Conservation (phyloP, 2,329 filamentous ascomycete species). For the Fusarium nodosum region DNA sequence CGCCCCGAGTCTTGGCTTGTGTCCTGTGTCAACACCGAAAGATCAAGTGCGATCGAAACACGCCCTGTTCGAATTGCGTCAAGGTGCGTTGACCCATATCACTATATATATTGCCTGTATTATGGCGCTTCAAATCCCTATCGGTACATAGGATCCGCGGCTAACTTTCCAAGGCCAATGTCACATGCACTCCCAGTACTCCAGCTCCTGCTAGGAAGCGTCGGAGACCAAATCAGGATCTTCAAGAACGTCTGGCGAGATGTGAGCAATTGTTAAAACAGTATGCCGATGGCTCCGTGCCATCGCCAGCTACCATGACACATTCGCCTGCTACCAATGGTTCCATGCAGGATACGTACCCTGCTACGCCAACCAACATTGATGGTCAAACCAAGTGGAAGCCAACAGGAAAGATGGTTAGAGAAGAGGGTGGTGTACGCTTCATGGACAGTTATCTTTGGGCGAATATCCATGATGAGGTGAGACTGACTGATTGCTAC, state of each 20-base stretch:
- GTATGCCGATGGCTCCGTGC: slow-evolving; percentile 61
- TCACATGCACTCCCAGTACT: slow-evolving; percentile 70
- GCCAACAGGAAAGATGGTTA: slow-evolving; percentile 66
- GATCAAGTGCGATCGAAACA: slow-evolving; percentile 72
- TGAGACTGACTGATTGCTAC: slow-evolving; percentile 51
- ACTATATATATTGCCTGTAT: neutral
- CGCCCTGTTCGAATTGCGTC: slow-evolving; percentile 71
- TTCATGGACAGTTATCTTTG: slow-evolving; percentile 71
- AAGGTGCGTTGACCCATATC: slow-evolving; percentile 60
- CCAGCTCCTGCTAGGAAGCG: slow-evolving; percentile 72
- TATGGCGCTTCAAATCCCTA: neutral
- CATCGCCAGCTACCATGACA: slow-evolving; percentile 43
- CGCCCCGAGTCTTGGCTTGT: slow-evolving; percentile 65
- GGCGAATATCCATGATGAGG: slow-evolving; percentile 68
- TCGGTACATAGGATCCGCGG: neutral
- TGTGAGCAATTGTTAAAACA: slow-evolving; percentile 71
- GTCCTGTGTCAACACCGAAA: slow-evolving; percentile 72
- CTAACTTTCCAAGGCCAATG: slow-evolving; percentile 63
- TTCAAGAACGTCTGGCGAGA: slow-evolving; percentile 70
- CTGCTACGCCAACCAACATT: slow-evolving; percentile 48
- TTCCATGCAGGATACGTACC: slow-evolving; percentile 47
- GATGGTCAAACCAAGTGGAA: slow-evolving; percentile 58
- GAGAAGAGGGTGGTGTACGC: slow-evolving; percentile 67
- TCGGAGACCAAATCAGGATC: slow-evolving; percentile 70
- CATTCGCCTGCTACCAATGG: slow-evolving; percentile 42